These are phyloP conservation scores for Ceratobasidium sp. DNA, from an alignment of 1,284 basidiomycete species.

Conservation along the genomic window DNA sequence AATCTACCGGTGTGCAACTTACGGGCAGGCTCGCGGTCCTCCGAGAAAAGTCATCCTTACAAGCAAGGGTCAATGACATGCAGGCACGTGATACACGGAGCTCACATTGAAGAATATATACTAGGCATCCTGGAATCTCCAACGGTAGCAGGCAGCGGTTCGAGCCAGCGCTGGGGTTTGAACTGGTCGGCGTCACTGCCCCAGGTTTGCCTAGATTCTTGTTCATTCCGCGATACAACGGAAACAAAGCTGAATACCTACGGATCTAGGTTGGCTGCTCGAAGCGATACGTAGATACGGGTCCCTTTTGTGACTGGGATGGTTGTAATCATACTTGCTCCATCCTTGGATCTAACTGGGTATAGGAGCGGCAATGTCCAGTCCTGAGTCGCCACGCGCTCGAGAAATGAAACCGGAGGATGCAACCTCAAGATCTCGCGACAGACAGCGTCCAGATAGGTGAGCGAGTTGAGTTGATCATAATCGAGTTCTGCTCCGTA, in stretches of 20 bases:
- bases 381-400: background rate
- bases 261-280: constrained; percentile 6
- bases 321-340: background rate
- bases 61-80: background rate
- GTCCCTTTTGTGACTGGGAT: constrained; percentile 9
- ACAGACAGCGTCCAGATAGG: constrained; percentile 13
- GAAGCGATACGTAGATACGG: background rate
- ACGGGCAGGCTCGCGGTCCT: background rate
- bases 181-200: constrained; percentile 12
- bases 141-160: background rate
- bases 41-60: constrained; percentile 4
- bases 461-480: constrained; percentile 12
- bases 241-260: background rate
- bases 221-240: background rate
- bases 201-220: background rate
- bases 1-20: background rate
- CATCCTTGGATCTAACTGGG: background rate
- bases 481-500: constrained; percentile 41
- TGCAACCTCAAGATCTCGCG: constrained; percentile 11
- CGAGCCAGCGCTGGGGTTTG: constrained; percentile 14
- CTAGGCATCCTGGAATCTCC: background rate
- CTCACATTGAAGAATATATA: constrained; percentile 4
- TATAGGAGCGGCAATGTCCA: constrained; percentile 5
- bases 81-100: background rate
- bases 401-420: background rate